Evolutionary conservation across 345 rosid genomes (phyloP).

Genomic region (Excoecaria cochinchinensis): DNA sequence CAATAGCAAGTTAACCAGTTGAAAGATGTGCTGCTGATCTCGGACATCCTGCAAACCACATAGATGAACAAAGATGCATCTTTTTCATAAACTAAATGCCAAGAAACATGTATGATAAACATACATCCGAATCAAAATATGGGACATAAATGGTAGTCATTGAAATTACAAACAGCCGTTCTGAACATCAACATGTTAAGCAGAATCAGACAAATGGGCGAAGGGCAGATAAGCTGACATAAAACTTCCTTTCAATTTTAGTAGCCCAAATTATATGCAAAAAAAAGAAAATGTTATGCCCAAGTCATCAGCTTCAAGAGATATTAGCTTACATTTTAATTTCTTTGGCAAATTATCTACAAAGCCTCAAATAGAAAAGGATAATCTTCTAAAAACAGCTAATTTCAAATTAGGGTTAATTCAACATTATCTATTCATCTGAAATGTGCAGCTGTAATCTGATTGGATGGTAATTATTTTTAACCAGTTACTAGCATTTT

Average conservation of each 20-base stretch:
- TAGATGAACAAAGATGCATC: not conserved
- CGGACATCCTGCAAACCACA: not conserved
- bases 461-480: not conserved
- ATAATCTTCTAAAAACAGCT: not conserved
- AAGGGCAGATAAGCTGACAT: not conserved
- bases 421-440: not conserved
- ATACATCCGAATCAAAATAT: no score
- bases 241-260: no score
- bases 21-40: no score
- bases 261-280: no score
- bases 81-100: not conserved
- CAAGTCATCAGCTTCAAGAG: not conserved
- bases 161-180: not conserved
- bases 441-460: not conserved
- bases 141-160: no score
- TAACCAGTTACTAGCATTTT: not conserved
- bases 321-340: not conserved
- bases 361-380: not conserved
- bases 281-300: no score
- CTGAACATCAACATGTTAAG: not conserved
- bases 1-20: no score
- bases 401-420: not conserved
- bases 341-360: no score
- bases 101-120: not conserved
- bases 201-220: not conserved